Percentiles rank a stretch among this genome's conserved stretches.
Evolutionary conservation across 192 early-diverging fungal genomes (phyloP).

Genomic region (Coemansia furcata): DNA sequence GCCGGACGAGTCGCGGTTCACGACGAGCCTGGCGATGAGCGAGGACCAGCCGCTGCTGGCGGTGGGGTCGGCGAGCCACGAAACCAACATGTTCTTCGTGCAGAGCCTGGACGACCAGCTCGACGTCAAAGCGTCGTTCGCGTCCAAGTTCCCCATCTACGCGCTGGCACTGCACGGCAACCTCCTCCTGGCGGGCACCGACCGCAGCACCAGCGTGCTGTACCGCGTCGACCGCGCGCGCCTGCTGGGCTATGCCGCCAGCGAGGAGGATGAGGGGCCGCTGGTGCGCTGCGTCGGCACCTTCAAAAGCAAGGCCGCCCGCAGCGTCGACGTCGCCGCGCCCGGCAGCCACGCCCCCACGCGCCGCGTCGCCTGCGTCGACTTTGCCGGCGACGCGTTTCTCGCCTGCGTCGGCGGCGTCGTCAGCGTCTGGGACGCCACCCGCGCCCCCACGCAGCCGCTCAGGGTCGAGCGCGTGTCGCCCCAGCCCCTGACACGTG

Average conservation of each 20-base stretch:
- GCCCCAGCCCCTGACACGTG: slow-evolving; percentile 34
- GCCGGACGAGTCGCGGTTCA: slow-evolving; percentile 48
- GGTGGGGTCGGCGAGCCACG: slow-evolving; percentile 49
- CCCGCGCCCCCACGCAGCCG: background rate
- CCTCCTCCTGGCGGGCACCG: slow-evolving; percentile 50
- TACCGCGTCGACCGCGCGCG: slow-evolving; percentile 51
- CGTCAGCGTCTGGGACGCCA: slow-evolving; percentile 52
- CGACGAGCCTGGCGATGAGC: slow-evolving; percentile 51
- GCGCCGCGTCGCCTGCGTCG: slow-evolving; percentile 38
- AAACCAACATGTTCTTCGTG: slow-evolving; percentile 56
- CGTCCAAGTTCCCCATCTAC: slow-evolving; percentile 54
- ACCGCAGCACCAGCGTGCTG: slow-evolving; percentile 49
- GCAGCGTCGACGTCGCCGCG: slow-evolving; percentile 50
- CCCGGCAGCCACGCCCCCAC: slow-evolving; percentile 49
- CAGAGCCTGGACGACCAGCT: slow-evolving; percentile 49
- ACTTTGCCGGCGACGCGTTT: slow-evolving; percentile 47
- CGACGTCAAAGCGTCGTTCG: slow-evolving; percentile 53
- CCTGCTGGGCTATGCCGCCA: slow-evolving; percentile 26
- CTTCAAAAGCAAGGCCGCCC: slow-evolving; percentile 51
- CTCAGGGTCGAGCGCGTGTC: slow-evolving; percentile 39
- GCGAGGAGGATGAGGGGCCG: slow-evolving; percentile 19
- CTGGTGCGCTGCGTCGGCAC: slow-evolving; percentile 49
- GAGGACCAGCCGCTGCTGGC: slow-evolving; percentile 49
- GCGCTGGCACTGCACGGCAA: slow-evolving; percentile 44
- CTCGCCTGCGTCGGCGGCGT: slow-evolving; percentile 47